Evolutionary conservation across 768 basidiomycete species (phyloP).

Genomic region (Hericium alpestre): DNA sequence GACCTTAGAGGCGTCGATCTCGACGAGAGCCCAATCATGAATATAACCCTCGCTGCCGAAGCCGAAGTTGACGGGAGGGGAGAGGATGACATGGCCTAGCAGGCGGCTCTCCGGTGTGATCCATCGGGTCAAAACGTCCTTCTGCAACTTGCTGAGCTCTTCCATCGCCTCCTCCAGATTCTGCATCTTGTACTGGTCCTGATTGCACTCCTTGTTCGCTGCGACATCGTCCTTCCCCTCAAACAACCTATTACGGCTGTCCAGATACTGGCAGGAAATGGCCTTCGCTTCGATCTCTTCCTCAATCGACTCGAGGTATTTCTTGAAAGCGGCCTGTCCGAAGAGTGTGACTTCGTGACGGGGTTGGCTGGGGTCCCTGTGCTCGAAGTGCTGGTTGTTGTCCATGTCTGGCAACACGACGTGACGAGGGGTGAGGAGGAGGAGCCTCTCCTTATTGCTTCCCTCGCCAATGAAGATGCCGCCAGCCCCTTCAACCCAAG

Average conservation of each 20-base stretch:
- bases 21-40: slow-evolving; percentile 18
- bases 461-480: slow-evolving; percentile 18
- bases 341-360: not conserved
- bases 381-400: slow-evolving; percentile 1
- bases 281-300: not conserved
- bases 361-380: not conserved
- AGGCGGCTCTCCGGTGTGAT: not conserved
- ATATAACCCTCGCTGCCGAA: slow-evolving; percentile 10
- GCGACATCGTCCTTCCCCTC: not conserved
- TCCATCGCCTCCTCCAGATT: not conserved
- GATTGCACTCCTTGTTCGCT: not conserved
- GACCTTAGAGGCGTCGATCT: slow-evolving; percentile 9
- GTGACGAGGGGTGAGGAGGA: slow-evolving; percentile 1
- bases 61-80: slow-evolving; percentile 7
- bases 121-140: not conserved
- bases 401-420: not conserved
- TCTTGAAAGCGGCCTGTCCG: slow-evolving; percentile 12
- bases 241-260: not conserved
- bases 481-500: slow-evolving; percentile 28
- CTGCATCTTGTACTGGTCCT: not conserved
- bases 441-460: slow-evolving; percentile 10
- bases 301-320: slow-evolving; percentile 17
- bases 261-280: not conserved
- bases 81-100: not conserved
- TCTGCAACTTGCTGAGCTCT: not conserved